Evolutionary conservation across 2,329 filamentous ascomycete species (phyloP).

Genomic region (Diplocarpon rosae): DNA sequence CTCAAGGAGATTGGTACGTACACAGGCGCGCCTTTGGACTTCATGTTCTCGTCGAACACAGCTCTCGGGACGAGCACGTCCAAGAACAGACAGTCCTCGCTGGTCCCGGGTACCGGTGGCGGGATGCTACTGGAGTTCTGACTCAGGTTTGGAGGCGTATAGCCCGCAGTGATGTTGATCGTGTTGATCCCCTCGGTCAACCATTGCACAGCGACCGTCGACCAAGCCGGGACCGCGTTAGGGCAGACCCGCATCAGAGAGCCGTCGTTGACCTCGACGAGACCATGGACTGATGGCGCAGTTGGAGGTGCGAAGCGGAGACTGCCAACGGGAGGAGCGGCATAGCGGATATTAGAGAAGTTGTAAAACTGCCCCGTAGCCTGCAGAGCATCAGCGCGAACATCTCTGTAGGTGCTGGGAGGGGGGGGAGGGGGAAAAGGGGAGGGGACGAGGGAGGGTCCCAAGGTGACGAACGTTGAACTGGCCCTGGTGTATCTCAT

Average conservation of each 20-base stretch:
- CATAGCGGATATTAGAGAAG: constrained; percentile 34
- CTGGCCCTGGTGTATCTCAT: constrained; percentile 2
- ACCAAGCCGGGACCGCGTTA: constrained; percentile 24
- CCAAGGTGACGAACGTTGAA: constrained; percentile 5
- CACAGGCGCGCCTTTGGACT: constrained; percentile 13
- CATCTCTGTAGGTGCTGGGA: constrained; percentile 13
- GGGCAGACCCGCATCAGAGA: constrained; percentile 27
- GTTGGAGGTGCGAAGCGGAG: constrained; percentile 33
- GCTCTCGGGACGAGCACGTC: constrained; percentile 34
- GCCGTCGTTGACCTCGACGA: constrained; percentile 28
- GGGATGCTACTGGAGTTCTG: constrained; percentile 4
- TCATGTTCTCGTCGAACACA: constrained; percentile 27
- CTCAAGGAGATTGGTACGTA: constrained; percentile 1
- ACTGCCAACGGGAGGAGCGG: constrained; percentile 31
- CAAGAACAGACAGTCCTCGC: constrained; percentile 38
- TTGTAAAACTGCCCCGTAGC: constrained; percentile 27
- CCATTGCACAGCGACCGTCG: background rate
- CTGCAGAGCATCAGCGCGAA: constrained; percentile 27
- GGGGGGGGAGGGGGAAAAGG: background rate
- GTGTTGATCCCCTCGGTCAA: background rate
- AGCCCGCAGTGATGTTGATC: constrained; percentile 2
- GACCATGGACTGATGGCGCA: constrained; percentile 16
- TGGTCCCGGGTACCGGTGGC: background rate
- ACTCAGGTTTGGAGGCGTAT: constrained; percentile 8
- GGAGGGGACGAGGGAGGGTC: too few species aligned